Base-by-base conservation (phyloP, 2,329 filamentous ascomycete genomes). In the Stagonosporopsis tanaceti region DNA sequence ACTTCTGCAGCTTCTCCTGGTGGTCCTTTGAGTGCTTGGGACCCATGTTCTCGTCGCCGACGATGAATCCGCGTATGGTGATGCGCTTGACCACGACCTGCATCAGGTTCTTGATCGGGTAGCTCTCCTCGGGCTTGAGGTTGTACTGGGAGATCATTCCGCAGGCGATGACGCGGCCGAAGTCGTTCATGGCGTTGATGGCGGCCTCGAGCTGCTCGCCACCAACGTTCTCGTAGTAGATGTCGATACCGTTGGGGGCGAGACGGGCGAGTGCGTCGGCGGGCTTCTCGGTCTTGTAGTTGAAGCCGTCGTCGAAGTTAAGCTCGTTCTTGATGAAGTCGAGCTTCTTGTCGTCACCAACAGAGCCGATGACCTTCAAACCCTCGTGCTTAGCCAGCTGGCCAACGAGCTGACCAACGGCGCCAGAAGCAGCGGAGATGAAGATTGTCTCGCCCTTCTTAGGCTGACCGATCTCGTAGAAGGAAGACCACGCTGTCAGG, bases 381-480 rank as follows among this genome's bases (percentile, higher is more conserved):
- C 92, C 92, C 76, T 93, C 88, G 60, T 88, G 86, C 84, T 94
- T 94, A 60, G 91, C 91, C 41, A 96, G 78, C 78, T 95, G 92
- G 6, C 92, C 92, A 20, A 95, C 92, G 7, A 95, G 75, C 76
- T 93, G 89, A 3, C 92, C 92, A 3, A 96, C 92, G 1, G 91
- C 91, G 28, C 92, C 92, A 3, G 88, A 89, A 0, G 92, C 92
- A 3, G 90, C 89, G 56, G 87, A 90, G 65, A 96, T 84, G 76
- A 94, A 92, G 70, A 96, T 92, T 37, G 90, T 93, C 77, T 93
- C 89, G 40, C 89, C 89, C 77, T 89, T 87, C 80, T 90, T 86
- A 24, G 90, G 89, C 79, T 89, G 81, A 4, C 89, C 90, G 52
- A 93, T 91, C 62, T 88, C 87, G 75, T 91, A 90, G 66, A 93